These are phyloP conservation scores for Spatholobus suberectus DNA, from an alignment of 306 rosid genomes.

Conservation along the genomic window DNA sequence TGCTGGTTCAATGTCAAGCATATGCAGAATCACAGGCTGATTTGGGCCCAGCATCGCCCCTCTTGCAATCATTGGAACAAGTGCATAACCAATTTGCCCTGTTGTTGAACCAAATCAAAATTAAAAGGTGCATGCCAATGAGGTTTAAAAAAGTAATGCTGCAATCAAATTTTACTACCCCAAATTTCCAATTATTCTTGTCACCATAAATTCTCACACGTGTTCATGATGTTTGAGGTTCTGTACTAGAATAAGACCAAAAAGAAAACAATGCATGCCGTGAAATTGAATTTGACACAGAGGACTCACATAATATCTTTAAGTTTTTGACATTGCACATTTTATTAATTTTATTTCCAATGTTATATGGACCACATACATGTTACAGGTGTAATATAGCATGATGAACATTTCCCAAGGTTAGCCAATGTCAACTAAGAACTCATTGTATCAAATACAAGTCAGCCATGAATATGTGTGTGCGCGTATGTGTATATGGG, in stretches of 20 bases:
- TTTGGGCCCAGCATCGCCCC: conserved; percentile 74
- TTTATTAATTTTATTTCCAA: neutral
- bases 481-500: neutral
- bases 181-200: neutral
- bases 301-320: neutral
- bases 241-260: neutral
- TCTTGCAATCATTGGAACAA: conserved; percentile 83
- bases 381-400: neutral
- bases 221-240: neutral
- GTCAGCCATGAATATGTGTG: neutral
- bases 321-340: neutral
- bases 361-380: neutral
- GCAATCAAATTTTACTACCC: neutral
- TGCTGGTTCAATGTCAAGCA: conserved; percentile 75
- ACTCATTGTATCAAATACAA: neutral
- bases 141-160: neutral
- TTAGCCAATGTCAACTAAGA: neutral
- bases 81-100: conserved; percentile 90
- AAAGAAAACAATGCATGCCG: neutral
- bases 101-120: conserved; percentile 31
- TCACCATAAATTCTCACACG: neutral
- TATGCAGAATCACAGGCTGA: conserved; percentile 75
- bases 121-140: neutral
- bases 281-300: neutral
- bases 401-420: neutral